Percentiles rank a stretch among this genome's conserved stretches.
These are phyloP conservation scores for Fusarium camptoceras DNA, from an alignment of 2,329 filamentous ascomycete genomes.

Conservation along the genomic window DNA sequence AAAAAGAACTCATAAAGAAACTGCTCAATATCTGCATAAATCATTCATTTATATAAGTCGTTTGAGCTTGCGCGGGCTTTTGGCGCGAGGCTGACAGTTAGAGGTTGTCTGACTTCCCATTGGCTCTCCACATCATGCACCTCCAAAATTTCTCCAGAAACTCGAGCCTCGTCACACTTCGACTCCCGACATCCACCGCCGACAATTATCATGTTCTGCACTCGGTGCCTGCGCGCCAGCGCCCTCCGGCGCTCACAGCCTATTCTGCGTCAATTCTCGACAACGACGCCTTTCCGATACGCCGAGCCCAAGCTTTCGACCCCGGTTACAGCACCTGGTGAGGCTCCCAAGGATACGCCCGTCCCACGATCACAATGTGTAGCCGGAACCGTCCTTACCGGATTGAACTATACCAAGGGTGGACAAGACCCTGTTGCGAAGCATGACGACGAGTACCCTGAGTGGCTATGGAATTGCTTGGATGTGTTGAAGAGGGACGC, in stretches of 20 bases:
- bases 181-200: slow-evolving; percentile 44
- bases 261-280: slow-evolving; percentile 56
- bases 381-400: slow-evolving; percentile 76
- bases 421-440: slow-evolving; percentile 78
- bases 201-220: slow-evolving; percentile 55
- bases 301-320: slow-evolving; percentile 54
- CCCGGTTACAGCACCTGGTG: slow-evolving; percentile 49
- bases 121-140: slow-evolving; percentile 42
- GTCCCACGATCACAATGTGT: slow-evolving; percentile 64
- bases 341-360: slow-evolving; percentile 48
- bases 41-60: slow-evolving; percentile 4
- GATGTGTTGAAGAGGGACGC: slow-evolving; percentile 68
- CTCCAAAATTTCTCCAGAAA: slow-evolving; percentile 49
- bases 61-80: slow-evolving; percentile 9
- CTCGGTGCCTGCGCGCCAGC: slow-evolving; percentile 62
- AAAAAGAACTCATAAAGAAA: slow-evolving; percentile 35
- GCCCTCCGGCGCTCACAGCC: slow-evolving; percentile 49
- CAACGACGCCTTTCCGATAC: slow-evolving; percentile 52
- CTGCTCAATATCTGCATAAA: background rate
- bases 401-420: slow-evolving; percentile 82
- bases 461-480: slow-evolving; percentile 82
- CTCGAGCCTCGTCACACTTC: slow-evolving; percentile 42
- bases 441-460: slow-evolving; percentile 80
- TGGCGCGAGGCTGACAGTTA: slow-evolving; percentile 48
- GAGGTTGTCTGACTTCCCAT: slow-evolving; percentile 38